Evolutionary conservation across 2,329 filamentous ascomycete species (phyloP).

Genomic region (Triangularia setosa): DNA sequence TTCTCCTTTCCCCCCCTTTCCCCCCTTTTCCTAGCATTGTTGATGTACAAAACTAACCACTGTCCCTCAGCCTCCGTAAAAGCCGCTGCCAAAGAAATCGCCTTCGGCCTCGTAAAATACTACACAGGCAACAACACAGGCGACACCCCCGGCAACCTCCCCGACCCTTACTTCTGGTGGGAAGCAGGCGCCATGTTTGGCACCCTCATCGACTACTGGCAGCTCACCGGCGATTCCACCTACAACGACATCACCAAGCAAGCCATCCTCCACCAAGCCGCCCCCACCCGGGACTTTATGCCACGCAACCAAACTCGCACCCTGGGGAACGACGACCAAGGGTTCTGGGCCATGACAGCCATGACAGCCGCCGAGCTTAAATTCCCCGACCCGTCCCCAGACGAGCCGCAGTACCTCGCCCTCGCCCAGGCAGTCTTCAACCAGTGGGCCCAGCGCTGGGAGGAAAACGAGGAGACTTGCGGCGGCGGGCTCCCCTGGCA

Average conservation of each 20-base stretch:
- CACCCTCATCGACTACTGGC: conserved; percentile 68
- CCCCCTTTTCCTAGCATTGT: neutral
- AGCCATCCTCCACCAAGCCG: conserved; percentile 58
- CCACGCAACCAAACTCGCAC: conserved; percentile 60
- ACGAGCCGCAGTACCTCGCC: conserved; percentile 70
- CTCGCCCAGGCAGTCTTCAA: conserved; percentile 78
- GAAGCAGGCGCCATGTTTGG: conserved; percentile 70
- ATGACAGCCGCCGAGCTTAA: conserved; percentile 75
- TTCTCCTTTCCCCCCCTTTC: neutral
- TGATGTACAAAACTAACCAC: conserved; percentile 7
- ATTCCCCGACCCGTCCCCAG: conserved; percentile 63
- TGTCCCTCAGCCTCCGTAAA: conserved; percentile 45
- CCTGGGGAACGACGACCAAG: conserved; percentile 70
- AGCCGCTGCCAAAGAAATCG: conserved; percentile 44
- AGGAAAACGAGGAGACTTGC: conserved; percentile 52
- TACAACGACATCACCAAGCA: conserved; percentile 60
- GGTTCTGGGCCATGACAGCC: conserved; percentile 81
- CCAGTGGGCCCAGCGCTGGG: conserved; percentile 69
- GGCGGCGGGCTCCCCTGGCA: conserved; percentile 80
- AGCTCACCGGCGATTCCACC: conserved; percentile 60
- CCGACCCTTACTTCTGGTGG: conserved; percentile 70
- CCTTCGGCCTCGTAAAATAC: conserved; percentile 45
- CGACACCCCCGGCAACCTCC: conserved; percentile 54
- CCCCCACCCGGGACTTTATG: conserved; percentile 60
- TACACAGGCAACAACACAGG: conserved; percentile 58